Evolutionary conservation across 1,139 yeast genomes (phyloP).

Genomic region (Spathaspora sp.): DNA sequence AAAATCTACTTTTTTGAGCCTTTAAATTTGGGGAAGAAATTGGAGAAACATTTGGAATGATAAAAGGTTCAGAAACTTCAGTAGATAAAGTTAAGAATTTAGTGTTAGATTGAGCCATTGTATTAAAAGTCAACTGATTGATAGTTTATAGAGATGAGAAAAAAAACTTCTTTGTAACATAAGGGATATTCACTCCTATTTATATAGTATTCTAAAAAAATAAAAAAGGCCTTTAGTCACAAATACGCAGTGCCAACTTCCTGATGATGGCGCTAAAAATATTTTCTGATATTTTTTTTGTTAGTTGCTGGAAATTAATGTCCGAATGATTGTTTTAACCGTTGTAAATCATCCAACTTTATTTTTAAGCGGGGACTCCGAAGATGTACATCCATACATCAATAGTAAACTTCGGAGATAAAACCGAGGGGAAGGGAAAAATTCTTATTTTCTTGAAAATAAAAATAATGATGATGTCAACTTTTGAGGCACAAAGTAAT

Average conservation of each 20-base stretch:
- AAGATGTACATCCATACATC: slow-evolving; percentile 1
- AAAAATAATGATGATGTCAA: slow-evolving; percentile 1
- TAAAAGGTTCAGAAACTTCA: slow-evolving; percentile 59
- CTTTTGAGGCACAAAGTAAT: background rate
- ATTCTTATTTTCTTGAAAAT: background rate
- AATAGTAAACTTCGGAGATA: slow-evolving; percentile 1
- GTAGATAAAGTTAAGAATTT: slow-evolving; percentile 45
- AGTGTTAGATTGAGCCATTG: slow-evolving; percentile 5
- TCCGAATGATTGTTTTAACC: slow-evolving; percentile 1
- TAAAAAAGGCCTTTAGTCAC: background rate
- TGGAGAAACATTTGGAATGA: slow-evolving; percentile 65
- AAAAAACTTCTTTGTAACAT: slow-evolving; percentile 1
- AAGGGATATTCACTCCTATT: background rate
- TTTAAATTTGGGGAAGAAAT: slow-evolving; percentile 39
- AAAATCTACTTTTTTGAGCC: slow-evolving; percentile 13
- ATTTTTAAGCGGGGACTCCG: slow-evolving; percentile 4
- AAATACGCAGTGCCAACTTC: background rate
- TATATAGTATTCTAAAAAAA: slow-evolving; percentile 3
- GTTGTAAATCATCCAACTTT: background rate
- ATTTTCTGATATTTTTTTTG: background rate
- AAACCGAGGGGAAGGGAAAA: slow-evolving; percentile 1
- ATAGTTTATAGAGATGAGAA: background rate
- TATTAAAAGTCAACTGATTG: background rate
- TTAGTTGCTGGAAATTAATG: background rate
- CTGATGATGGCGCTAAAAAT: background rate